Percentiles rank a stretch among this genome's conserved stretches.
Evolutionary conservation across 176 grass and related monocot genomes (phyloP).

Genomic region (Cymbopogon citratus): DNA sequence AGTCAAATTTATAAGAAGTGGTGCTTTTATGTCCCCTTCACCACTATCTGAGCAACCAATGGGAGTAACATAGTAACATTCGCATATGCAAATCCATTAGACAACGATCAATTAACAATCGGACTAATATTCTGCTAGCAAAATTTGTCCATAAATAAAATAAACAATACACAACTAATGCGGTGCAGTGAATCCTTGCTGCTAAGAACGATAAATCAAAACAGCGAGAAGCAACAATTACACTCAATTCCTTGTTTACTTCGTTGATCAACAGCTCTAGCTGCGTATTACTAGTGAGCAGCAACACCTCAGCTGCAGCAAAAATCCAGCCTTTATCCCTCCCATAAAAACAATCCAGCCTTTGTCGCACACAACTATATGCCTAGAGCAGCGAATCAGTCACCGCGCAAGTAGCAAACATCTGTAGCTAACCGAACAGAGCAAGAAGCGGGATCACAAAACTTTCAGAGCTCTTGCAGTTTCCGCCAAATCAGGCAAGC

Average conservation of each 20-base stretch:
- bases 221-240: background rate
- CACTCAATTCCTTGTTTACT: background rate
- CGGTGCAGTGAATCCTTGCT: background rate
- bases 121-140: background rate
- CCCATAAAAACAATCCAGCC: background rate
- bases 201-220: background rate
- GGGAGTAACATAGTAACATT: background rate
- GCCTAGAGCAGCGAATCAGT: background rate
- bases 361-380: background rate
- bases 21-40: background rate
- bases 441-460: background rate
- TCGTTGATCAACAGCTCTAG: background rate
- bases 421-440: background rate
- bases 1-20: background rate
- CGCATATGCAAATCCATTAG: too few species aligned
- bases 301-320: background rate
- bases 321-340: background rate
- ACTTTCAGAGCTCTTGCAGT: background rate
- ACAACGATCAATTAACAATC: background rate
- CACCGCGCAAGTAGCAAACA: background rate
- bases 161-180: background rate
- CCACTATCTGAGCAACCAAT: constrained; percentile 10
- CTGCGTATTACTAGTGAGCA: background rate
- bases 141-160: background rate
- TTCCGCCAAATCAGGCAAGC: background rate